Evolutionary conservation across 2,329 filamentous ascomycete species (phyloP).

Genomic region (Aureobasidium namibiae): DNA sequence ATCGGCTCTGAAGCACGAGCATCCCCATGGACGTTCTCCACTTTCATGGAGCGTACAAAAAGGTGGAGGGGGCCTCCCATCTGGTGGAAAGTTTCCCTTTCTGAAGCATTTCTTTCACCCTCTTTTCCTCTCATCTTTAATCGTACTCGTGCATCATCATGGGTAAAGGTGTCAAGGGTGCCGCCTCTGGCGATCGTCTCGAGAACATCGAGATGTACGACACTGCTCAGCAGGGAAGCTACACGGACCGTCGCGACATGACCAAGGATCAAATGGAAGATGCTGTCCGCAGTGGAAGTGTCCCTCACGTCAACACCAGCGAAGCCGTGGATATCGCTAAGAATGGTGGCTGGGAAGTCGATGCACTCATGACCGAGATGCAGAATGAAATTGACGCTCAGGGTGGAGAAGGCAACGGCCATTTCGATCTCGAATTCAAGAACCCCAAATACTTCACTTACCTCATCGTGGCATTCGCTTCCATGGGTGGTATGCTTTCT

Average conservation of each 20-base stretch:
- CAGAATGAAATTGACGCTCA: slow-evolving; percentile 30
- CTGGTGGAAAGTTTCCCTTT: background rate
- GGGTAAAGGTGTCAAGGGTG: slow-evolving; percentile 9
- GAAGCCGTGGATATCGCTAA: slow-evolving; percentile 27
- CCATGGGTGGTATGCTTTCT: slow-evolving; percentile 64
- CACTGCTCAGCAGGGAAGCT: background rate
- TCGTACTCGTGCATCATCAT: slow-evolving; percentile 4
- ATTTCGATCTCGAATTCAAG: slow-evolving; percentile 50
- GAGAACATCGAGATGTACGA: slow-evolving; percentile 10
- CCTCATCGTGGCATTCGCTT: slow-evolving; percentile 62
- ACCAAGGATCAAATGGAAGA: slow-evolving; percentile 20
- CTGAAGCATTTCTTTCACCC: background rate
- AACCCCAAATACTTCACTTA: slow-evolving; percentile 60
- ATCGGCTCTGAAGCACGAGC: slow-evolving; percentile 4
- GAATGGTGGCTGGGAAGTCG: slow-evolving; percentile 34
- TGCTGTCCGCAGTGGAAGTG: slow-evolving; percentile 23
- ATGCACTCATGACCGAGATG: slow-evolving; percentile 35
- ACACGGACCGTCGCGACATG: slow-evolving; percentile 11
- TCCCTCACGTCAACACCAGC: slow-evolving; percentile 21
- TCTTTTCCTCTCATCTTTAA: background rate
- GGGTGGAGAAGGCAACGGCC: slow-evolving; percentile 29
- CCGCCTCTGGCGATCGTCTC: background rate
- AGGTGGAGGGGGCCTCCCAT: background rate
- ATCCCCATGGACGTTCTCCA: slow-evolving; percentile 10
- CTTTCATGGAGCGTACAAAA: slow-evolving; percentile 7